phyloP scores from a whole-genome alignment of 805 yeast genomes.

The Candida sanyiensis region DNA sequence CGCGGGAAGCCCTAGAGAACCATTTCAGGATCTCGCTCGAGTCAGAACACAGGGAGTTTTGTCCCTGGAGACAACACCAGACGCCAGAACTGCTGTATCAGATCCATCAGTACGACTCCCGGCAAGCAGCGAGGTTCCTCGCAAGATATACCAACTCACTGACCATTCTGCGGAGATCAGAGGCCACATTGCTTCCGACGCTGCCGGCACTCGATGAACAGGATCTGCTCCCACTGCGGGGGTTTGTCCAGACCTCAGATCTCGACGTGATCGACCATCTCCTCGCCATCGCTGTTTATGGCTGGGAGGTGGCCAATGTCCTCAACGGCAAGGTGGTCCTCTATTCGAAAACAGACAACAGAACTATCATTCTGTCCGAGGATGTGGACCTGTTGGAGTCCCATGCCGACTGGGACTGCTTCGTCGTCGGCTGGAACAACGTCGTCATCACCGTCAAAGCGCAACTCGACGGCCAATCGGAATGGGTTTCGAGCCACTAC shows the following conservation, averaged over 20 bases:
- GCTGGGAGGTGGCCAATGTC: constrained; percentile 1
- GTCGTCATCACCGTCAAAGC: constrained; percentile 1
- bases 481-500: background rate
- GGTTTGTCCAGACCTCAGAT: background rate
- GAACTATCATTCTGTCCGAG: background rate
- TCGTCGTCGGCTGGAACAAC: background rate
- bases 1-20: background rate
- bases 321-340: background rate
- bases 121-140: background rate
- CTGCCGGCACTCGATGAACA: background rate
- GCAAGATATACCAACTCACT: background rate
- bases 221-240: background rate
- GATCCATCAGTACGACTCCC: constrained; percentile 1
- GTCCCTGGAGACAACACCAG: constrained; percentile 5
- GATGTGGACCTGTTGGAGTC: constrained; percentile 2
- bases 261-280: background rate
- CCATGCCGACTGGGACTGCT: constrained; percentile 9
- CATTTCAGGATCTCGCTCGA: background rate
- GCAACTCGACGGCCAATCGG: background rate
- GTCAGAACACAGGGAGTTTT: constrained; percentile 3
- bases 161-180: background rate
- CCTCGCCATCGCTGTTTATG: background rate
- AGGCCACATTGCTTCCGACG: background rate
- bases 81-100: constrained; percentile 1
- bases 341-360: constrained; percentile 5